Percentiles rank a stretch among this genome's conserved stretches.
phyloP scores from a whole-genome alignment of 495 filamentous ascomycete genomes.

The Hypoxylon fuscum region DNA sequence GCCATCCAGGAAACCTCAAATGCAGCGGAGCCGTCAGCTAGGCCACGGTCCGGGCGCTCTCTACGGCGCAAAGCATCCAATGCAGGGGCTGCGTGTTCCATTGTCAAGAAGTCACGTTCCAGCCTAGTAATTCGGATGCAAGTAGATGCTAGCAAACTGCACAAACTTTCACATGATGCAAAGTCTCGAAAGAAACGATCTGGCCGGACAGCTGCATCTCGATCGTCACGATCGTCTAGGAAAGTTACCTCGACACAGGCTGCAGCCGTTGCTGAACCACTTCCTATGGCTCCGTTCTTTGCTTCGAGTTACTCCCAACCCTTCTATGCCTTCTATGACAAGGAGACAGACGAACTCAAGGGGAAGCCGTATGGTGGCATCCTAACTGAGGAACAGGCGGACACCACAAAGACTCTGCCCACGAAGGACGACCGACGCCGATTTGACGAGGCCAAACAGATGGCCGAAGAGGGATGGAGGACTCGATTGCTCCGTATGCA shows the following conservation, averaged over 20 bases:
- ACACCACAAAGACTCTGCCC: slow-evolving; percentile 88
- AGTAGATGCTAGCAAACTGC: slow-evolving; percentile 66
- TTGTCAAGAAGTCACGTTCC: slow-evolving; percentile 51
- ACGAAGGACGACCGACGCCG: slow-evolving; percentile 77
- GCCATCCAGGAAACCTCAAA: slow-evolving; percentile 34
- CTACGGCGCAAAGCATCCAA: slow-evolving; percentile 50
- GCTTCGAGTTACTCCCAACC: slow-evolving; percentile 66
- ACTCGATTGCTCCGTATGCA: slow-evolving; percentile 58
- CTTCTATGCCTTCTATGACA: slow-evolving; percentile 86
- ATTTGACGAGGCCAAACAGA: slow-evolving; percentile 87
- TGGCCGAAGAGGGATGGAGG: slow-evolving; percentile 92
- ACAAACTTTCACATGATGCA: slow-evolving; percentile 63
- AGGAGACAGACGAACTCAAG: slow-evolving; percentile 86
- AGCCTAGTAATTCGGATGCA: slow-evolving; percentile 60
- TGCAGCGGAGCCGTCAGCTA: slow-evolving; percentile 41
- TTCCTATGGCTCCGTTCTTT: slow-evolving; percentile 60
- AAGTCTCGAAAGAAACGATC: slow-evolving; percentile 60
- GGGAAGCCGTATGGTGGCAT: slow-evolving; percentile 97
- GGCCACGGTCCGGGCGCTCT: slow-evolving; percentile 52
- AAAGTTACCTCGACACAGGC: slow-evolving; percentile 41
- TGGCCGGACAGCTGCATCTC: slow-evolving; percentile 36
- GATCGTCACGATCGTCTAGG: slow-evolving; percentile 47
- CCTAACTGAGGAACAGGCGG: slow-evolving; percentile 84
- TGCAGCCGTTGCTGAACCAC: slow-evolving; percentile 45
- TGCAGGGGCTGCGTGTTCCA: slow-evolving; percentile 25